Evolutionary conservation across 1,284 basidiomycete genomes (phyloP), one percentile per base, ranked within the genome.

Genomic region (Dichomitus squalens): DNA sequence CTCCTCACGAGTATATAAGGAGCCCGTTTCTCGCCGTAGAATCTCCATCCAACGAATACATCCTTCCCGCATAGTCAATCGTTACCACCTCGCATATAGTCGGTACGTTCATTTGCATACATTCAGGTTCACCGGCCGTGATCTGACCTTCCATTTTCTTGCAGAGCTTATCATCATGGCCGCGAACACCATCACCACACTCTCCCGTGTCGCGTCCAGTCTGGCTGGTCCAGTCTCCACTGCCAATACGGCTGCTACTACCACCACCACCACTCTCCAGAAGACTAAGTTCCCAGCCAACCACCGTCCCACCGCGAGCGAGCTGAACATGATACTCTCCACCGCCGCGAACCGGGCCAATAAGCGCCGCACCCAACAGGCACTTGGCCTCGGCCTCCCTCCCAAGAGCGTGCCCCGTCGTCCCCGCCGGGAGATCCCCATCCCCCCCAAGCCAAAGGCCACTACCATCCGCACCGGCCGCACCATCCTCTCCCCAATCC

Each of bases 281-380:
- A 43, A 27, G 23, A 43, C 40, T 16, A 27, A 43, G 11, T 21
- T 21, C 11, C 41, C 38, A 4, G 34, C 55, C 38, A 35, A 29
- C 23, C 49, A 54, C 46, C 66, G 66, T 46, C 64, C 63, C 14
- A 65, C 39, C 60, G 65, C 58, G 50, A 41, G 29, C 23, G 66
- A 67, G 52, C 64, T 67, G 16, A 59, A 64, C 47, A 50, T 54
- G 36, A 35, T 44, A 29, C 62, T 67, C 38, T 51, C 53, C 38
- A 52, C 55, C 27, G 64, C 64, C 41, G 51, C 62, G 21, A 21
- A 51, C 50, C 64, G 62, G 27, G 64, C 66, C 14, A 31, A 53
- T 47, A 53, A 21, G 34, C 66, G 66, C 60, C 44, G 44, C 44
- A 40, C 58, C 53, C 58, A 36, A 18, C 43, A 49, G 35, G 16